Evolutionary conservation across 345 rosid species (phyloP).

Genomic region (Eucalyptus polyanthemos): DNA sequence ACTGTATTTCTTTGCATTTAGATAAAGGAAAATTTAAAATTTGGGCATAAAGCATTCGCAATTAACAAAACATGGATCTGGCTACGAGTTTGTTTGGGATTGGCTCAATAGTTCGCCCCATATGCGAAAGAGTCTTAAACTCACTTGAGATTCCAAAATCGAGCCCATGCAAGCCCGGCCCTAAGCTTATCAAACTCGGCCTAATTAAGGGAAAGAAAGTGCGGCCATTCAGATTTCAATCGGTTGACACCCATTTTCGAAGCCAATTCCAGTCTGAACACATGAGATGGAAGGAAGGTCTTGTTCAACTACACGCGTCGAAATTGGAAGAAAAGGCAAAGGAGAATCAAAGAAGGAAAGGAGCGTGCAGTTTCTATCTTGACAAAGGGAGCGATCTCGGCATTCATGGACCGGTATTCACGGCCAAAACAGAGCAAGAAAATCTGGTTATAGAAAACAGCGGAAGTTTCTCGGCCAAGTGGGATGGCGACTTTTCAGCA

Average conservation of each 20-base stretch:
- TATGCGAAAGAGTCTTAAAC: not conserved
- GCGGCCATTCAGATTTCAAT: not conserved
- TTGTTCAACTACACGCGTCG: not conserved
- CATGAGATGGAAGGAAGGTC: too few relatives aligned
- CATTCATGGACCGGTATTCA: not conserved
- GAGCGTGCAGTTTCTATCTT: not conserved
- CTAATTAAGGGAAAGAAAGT: not conserved
- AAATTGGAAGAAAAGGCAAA: not conserved
- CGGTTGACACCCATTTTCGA: too few relatives aligned
- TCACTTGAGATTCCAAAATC: not conserved
- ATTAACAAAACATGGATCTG: not conserved
- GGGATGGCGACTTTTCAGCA: not conserved
- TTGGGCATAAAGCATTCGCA: too few relatives aligned
- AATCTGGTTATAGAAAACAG: not conserved
- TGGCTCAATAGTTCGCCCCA: not conserved
- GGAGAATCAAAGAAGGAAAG: not conserved
- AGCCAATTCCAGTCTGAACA: too few relatives aligned
- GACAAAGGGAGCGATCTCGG: not conserved
- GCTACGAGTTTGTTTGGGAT: not conserved
- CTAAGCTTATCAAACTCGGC: not conserved
- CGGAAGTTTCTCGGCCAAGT: not conserved
- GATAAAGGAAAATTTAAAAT: too few relatives aligned
- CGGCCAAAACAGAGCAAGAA: not conserved
- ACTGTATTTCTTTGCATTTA: too few relatives aligned
- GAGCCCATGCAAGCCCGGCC: not conserved